phyloP scores from a whole-genome alignment of 2,329 filamentous ascomycete species.

The Fusarium continuum region DNA sequence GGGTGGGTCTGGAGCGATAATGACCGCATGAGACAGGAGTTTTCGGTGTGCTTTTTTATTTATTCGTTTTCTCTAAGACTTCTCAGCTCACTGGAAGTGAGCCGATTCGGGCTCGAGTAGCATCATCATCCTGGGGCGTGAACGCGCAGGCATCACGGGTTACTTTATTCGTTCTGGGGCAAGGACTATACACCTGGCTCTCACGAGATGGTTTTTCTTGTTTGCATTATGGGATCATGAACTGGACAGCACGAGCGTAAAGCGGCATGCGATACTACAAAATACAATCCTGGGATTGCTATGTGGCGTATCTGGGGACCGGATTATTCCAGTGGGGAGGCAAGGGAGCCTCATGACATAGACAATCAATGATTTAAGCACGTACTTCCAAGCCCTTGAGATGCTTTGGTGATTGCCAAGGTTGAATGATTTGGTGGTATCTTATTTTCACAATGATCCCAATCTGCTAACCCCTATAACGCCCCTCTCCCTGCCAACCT shows the following conservation, averaged over 20 bases:
- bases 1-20: constrained; percentile 19
- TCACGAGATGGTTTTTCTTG: constrained; percentile 42
- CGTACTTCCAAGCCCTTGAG: neutral
- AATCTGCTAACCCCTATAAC: constrained; percentile 35
- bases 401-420: neutral
- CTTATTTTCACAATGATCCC: constrained; percentile 32
- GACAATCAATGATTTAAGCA: constrained; percentile 19
- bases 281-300: constrained; percentile 32
- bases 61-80: constrained; percentile 42
- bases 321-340: constrained; percentile 2
- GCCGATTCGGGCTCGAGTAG: constrained; percentile 25
- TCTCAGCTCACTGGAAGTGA: constrained; percentile 38
- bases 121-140: constrained; percentile 32
- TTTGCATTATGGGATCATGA: constrained; percentile 27
- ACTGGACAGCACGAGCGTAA: constrained; percentile 29
- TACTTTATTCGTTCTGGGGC: constrained; percentile 24
- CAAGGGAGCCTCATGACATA: constrained; percentile 20
- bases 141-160: constrained; percentile 29
- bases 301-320: constrained; percentile 13
- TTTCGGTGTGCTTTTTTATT: constrained; percentile 23
- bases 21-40: constrained; percentile 36
- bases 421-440: constrained; percentile 40
- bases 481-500: constrained; percentile 16
- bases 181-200: constrained; percentile 40
- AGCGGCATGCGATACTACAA: constrained; percentile 32